Conservation (phyloP, 768 basidiomycete species). For the Tylopilus intermedius region DNA sequence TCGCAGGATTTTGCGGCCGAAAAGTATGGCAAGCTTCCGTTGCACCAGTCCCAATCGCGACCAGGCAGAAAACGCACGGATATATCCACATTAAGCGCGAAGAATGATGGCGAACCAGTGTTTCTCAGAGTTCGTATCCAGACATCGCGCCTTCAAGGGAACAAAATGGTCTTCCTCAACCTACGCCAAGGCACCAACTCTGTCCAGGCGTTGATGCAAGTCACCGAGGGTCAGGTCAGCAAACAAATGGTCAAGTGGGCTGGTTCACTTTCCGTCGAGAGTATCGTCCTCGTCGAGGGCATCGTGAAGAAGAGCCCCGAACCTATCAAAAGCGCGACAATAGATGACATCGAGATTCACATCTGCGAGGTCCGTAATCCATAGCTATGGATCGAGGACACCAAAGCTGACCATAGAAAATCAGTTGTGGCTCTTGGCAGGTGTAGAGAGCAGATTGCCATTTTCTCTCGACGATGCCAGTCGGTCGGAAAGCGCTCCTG, state of each 20-base stretch:
- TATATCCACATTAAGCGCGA: slow-evolving; percentile 58
- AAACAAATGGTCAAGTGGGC: slow-evolving; percentile 99
- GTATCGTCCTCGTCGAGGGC: slow-evolving; percentile 89
- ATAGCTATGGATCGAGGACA: not conserved
- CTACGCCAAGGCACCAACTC: slow-evolving; percentile 84
- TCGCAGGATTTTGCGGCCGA: slow-evolving; percentile 67
- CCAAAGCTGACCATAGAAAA: not conserved
- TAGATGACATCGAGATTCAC: slow-evolving; percentile 84
- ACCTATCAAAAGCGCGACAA: slow-evolving; percentile 85
- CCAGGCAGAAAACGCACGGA: slow-evolving; percentile 54
- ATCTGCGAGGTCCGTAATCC: slow-evolving; percentile 60
- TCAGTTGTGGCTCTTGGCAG: slow-evolving; percentile 79
- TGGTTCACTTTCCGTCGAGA: slow-evolving; percentile 71
- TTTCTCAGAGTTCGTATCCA: slow-evolving; percentile 87
- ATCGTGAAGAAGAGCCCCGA: slow-evolving; percentile 72
- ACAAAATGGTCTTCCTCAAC: slow-evolving; percentile 92
- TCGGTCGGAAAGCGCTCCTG: slow-evolving; percentile 70
- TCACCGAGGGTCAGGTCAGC: slow-evolving; percentile 71
- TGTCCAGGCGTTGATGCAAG: slow-evolving; percentile 78
- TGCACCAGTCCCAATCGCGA: slow-evolving; percentile 88
- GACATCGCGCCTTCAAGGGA: slow-evolving; percentile 86
- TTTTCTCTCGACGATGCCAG: slow-evolving; percentile 93
- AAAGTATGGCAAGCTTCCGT: slow-evolving; percentile 82
- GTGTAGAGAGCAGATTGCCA: slow-evolving; percentile 73
- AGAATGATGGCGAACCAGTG: slow-evolving; percentile 67